Conservation (phyloP, 2,329 filamentous ascomycete species). For the Diaporthe vaccinii region DNA sequence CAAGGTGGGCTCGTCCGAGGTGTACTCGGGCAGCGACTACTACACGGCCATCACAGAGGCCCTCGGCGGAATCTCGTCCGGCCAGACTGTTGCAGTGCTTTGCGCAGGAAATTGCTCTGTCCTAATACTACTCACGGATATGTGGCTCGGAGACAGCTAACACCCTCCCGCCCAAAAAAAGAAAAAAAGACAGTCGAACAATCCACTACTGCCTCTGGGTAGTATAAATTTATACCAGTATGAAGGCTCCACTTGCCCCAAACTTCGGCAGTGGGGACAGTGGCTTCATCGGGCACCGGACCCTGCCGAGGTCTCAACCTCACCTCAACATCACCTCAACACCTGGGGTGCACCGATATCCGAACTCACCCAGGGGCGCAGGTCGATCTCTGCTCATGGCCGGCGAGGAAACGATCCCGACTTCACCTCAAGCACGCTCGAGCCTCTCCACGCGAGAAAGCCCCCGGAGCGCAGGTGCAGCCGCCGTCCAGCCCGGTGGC, state of each 20-base stretch:
- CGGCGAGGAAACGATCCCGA: background rate
- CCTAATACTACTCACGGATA: no score
- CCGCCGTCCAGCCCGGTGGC: background rate
- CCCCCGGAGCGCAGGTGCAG: background rate
- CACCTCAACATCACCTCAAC: background rate
- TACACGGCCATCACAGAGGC: conserved; percentile 66
- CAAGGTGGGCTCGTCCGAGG: conserved; percentile 55
- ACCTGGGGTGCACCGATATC: background rate
- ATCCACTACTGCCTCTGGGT: no score
- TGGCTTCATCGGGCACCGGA: background rate
- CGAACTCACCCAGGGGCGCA: background rate
- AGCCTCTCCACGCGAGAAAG: background rate
- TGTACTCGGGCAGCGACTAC: conserved; percentile 69
- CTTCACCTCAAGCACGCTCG: background rate
- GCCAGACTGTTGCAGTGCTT: conserved; percentile 69
- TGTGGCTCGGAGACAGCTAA: no score
- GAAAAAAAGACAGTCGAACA: no score
- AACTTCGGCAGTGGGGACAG: background rate
- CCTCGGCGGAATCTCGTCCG: conserved; percentile 64
- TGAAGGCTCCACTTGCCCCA: background rate
- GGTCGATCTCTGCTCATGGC: background rate
- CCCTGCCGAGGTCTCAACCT: conserved; percentile 4
- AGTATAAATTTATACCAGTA: background rate
- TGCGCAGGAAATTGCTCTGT: no score
- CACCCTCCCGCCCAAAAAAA: no score